Base-by-base conservation (phyloP, 208 protist genomes). In the Trichomonas tenax region DNA sequence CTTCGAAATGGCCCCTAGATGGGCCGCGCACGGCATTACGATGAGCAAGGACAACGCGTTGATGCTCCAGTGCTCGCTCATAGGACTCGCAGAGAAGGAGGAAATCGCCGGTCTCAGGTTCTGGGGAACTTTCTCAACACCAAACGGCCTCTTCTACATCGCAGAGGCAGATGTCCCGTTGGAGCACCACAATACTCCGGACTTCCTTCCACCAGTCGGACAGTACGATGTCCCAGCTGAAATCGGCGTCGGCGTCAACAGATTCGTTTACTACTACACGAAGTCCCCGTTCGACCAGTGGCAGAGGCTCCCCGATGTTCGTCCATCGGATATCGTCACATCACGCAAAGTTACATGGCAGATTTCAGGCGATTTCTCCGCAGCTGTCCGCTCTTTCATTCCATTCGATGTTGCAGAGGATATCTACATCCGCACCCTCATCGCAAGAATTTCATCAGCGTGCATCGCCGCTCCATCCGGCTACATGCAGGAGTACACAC, bases 371-470 rank as follows among this genome's bases (percentile, higher is more conserved):
- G 82, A 90, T 31, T 36, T 90, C 10, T 23, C 8, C 8, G 36
- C 82, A n/a, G 82, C 82, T 45, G 41, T 90, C 9, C 36, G 41
- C 23, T 90, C 82, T 10, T 48, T 90, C 31, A 23, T 90, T n/a
- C 82, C 82, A 90, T 90, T 48, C 41, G 82, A 90, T 44, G 82
- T 90, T 48, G 48, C 82, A 48, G 82, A 90, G 41, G 82, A 90
- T n/a, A 48, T 90, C 41, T 90, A 90, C 41, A 23, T 90, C 8
- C 36, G 82, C 10, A 23, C 82, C n/a, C 82, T 90, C n/a, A 90
- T 90, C 8, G 10, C 82, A 34, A 2, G 82, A 34, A 90, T 90
- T 48, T 44, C 82, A n/a, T 90, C 82, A 2, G 36, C 82, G 1
- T 44, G n/a, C 1, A 90, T 90, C 14, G 8, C 41, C 8, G 82